Percentiles rank a stretch among this genome's conserved stretches.
Evolutionary conservation across 139 green algal species (phyloP).

Genomic region (Chlorella sp.): DNA sequence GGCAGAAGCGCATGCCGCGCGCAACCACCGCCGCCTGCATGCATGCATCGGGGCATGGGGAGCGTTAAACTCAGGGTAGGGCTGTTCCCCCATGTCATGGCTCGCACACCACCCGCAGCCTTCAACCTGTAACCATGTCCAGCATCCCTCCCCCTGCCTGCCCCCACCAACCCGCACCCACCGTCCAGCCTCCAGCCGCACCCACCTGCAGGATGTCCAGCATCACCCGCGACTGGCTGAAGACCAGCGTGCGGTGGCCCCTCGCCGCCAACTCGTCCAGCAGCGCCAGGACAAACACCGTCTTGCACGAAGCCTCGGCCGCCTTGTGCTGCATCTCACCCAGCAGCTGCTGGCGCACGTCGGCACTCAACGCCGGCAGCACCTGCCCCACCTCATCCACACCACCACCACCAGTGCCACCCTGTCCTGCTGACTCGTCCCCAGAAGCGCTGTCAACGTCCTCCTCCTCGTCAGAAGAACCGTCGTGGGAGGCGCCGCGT

Average conservation of each 20-base stretch:
- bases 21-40: constrained; percentile 44
- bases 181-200: background rate
- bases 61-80: background rate
- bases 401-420: too few species aligned
- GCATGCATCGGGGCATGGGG: too few species aligned
- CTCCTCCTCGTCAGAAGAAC: too few species aligned
- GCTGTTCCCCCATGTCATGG: background rate
- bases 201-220: constrained; percentile 83
- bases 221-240: constrained; percentile 76
- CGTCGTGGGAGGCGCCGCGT: too few species aligned
- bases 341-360: constrained; percentile 16
- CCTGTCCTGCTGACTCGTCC: too few species aligned
- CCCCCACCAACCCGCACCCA: background rate
- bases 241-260: constrained; percentile 86
- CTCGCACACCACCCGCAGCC: background rate
- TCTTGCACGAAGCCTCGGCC: constrained; percentile 73
- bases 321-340: constrained; percentile 22
- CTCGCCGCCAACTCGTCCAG: constrained; percentile 58
- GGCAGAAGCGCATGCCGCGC: constrained; percentile 41
- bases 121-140: background rate
- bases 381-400: too few species aligned
- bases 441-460: too few species aligned
- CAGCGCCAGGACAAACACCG: constrained; percentile 65
- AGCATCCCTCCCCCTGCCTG: background rate
- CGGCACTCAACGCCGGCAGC: background rate